phyloP scores from a whole-genome alignment of 75 land plant species.

The Pinus tabuliformis region DNA sequence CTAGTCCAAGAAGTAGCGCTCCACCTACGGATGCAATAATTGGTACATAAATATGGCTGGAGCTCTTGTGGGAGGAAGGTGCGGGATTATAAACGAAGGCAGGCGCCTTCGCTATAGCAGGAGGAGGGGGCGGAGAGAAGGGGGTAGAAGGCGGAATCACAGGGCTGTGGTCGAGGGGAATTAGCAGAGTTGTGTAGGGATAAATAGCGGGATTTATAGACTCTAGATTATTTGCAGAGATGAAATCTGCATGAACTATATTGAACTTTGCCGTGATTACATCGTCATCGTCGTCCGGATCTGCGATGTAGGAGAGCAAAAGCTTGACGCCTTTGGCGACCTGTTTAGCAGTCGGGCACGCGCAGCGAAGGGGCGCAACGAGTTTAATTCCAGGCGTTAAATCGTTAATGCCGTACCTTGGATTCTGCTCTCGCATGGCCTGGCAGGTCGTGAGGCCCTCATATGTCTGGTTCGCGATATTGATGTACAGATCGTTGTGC shows the following conservation, averaged over 20 bases:
- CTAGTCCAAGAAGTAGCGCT: constrained; percentile 9
- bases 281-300: constrained; percentile 19
- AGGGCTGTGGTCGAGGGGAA: constrained; percentile 37
- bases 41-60: constrained; percentile 13
- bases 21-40: constrained; percentile 15
- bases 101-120: background rate
- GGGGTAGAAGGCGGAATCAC: constrained; percentile 26
- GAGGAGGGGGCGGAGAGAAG: constrained; percentile 8
- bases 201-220: background rate
- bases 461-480: constrained; percentile 11
- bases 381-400: constrained; percentile 21
- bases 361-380: constrained; percentile 57
- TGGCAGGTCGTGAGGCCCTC: constrained; percentile 60
- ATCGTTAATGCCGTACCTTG: background rate
- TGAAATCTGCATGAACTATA: constrained; percentile 10
- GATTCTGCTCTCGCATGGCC: constrained; percentile 34
- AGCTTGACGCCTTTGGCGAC: constrained; percentile 24
- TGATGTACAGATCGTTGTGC: too few species aligned
- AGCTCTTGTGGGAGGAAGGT: background rate
- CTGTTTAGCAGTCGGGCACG: constrained; percentile 63
- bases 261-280: constrained; percentile 25
- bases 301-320: constrained; percentile 35
- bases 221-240: constrained; percentile 40
- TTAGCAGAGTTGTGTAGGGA: constrained; percentile 46
- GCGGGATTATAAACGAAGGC: background rate